Percentiles rank a stretch among this genome's conserved stretches.
phyloP scores from a whole-genome alignment of 306 rosid genomes.

The Lithocarpus polystachyus region DNA sequence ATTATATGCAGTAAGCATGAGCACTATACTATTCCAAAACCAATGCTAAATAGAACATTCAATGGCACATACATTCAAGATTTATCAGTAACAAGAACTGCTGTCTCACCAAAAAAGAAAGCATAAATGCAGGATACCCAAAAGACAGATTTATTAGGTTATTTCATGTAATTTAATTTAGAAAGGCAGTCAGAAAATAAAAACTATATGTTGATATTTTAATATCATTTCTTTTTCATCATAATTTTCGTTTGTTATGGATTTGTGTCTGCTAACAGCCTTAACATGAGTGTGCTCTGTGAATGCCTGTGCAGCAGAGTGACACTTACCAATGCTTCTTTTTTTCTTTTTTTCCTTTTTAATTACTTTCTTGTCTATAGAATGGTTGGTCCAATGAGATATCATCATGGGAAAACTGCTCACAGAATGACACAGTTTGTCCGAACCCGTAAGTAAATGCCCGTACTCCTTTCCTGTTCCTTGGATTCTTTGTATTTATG shows the following conservation, averaged over 20 bases:
- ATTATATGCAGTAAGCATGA: neutral
- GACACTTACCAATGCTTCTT: too few species aligned
- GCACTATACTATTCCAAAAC: neutral
- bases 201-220: neutral
- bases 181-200: neutral
- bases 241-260: neutral
- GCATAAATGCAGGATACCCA: too few species aligned
- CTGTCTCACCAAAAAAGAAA: too few species aligned
- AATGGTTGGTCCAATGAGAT: constrained; percentile 54
- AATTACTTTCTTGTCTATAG: constrained; percentile 38
- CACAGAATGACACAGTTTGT: constrained; percentile 59
- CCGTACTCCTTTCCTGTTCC: constrained; percentile 15
- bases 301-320: neutral
- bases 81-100: too few species aligned
- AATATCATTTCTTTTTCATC: neutral
- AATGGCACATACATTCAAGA: too few species aligned
- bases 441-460: constrained; percentile 61
- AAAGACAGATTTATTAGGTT: too few species aligned
- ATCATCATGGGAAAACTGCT: constrained; percentile 60
- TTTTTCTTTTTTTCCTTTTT: neutral
- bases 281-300: too few species aligned
- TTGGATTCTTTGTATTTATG: neutral
- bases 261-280: neutral
- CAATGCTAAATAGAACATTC: too few species aligned
- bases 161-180: too few species aligned